A percentile compares a stretch with the other conserved stretches of the same genome.
phyloP scores from a whole-genome alignment of 148 eudicot genomes.

The Rhododendron henanense region DNA sequence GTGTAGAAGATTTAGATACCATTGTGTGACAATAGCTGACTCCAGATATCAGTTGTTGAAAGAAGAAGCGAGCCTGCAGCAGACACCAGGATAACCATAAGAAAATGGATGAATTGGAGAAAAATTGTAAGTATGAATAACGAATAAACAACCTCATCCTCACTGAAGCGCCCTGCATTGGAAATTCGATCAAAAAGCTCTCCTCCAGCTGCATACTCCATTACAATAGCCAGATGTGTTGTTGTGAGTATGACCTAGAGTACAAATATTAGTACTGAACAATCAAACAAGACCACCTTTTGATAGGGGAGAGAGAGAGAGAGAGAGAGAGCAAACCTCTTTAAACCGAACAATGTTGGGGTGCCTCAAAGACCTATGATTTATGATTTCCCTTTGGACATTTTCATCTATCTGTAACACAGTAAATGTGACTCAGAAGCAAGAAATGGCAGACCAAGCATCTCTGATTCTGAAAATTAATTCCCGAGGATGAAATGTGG shows the following conservation, averaged over 20 bases:
- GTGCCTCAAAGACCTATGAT: conserved; percentile 63
- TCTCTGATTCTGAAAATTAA: neutral
- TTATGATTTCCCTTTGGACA: conserved; percentile 65
- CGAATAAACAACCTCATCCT: conserved; percentile 64
- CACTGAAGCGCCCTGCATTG: conserved; percentile 59
- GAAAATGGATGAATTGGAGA: neutral
- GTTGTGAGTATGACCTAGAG: conserved; percentile 69
- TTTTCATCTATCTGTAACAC: conserved; percentile 66
- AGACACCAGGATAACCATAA: conserved; percentile 9
- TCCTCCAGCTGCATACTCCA: conserved; percentile 96
- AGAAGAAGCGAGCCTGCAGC: conserved; percentile 78
- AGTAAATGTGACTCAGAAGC: neutral
- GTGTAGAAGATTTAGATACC: conserved; percentile 34
- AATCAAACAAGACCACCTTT: neutral
- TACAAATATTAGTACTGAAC: neutral
- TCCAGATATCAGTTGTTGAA: conserved; percentile 85
- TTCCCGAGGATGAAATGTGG: neutral
- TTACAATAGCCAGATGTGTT: conserved; percentile 83
- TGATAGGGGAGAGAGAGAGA: neutral
- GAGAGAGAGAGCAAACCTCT: conserved; percentile 39
- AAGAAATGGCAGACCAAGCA: neutral
- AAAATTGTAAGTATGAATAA: neutral
- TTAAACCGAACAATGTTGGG: conserved; percentile 67
- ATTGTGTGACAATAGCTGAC: conserved; percentile 79
- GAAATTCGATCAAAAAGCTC: conserved; percentile 74